phyloP scores from a whole-genome alignment of 2,329 filamentous ascomycete species.

The Epichloe festucae region DNA sequence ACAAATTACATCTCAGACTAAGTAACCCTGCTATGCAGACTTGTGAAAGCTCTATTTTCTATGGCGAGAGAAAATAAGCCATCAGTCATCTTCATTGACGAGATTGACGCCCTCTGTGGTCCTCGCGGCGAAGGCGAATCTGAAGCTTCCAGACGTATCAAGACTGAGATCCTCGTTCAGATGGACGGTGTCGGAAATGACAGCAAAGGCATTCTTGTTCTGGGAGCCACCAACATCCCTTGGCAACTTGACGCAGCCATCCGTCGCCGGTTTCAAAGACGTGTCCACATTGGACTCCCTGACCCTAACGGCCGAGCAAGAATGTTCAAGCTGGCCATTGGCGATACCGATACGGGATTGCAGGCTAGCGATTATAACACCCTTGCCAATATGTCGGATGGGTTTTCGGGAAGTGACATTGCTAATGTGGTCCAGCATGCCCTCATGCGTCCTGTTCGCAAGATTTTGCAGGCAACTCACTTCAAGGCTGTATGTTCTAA shows the following conservation, averaged over 20 bases:
- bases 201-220: constrained; percentile 81
- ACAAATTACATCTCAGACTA: constrained; percentile 8
- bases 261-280: constrained; percentile 83
- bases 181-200: constrained; percentile 99
- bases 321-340: constrained; percentile 95
- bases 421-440: constrained; percentile 91
- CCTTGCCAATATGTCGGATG: constrained; percentile 72
- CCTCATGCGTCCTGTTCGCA: constrained; percentile 91
- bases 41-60: constrained; percentile 92
- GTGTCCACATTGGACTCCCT: constrained; percentile 90
- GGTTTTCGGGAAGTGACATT: constrained; percentile 94
- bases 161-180: constrained; percentile 94
- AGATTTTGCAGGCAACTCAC: constrained; percentile 94
- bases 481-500: constrained; percentile 66
- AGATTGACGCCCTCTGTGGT: constrained; percentile 92
- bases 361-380: constrained; percentile 64
- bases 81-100: constrained; percentile 97
- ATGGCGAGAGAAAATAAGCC: constrained; percentile 98
- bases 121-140: constrained; percentile 90
- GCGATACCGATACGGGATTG: constrained; percentile 78
- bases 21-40: constrained; percentile 32
- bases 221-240: constrained; percentile 95
- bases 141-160: constrained; percentile 92
- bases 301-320: constrained; percentile 75
- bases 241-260: constrained; percentile 98